Conservation (phyloP, 2,329 filamentous ascomycete species). For the Cylindrodendrum hubeiense region DNA sequence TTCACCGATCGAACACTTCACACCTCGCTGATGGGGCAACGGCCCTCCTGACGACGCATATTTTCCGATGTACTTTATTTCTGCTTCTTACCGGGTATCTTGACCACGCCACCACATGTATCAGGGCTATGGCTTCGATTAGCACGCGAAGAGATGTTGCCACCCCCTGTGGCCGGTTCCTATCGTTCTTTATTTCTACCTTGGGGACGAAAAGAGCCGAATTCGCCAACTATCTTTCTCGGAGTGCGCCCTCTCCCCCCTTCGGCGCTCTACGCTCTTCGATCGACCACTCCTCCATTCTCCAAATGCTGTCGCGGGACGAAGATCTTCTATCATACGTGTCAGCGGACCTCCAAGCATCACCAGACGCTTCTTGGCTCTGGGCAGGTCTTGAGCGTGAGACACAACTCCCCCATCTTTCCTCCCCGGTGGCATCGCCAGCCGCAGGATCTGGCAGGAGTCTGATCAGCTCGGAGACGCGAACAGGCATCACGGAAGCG, state of each 20-base stretch:
- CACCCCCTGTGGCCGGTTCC: slow-evolving; percentile 81
- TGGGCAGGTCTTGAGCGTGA: slow-evolving; percentile 76
- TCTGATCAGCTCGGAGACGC: slow-evolving; percentile 59
- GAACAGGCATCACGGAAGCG: slow-evolving; percentile 66
- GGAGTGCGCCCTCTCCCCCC: slow-evolving; percentile 48
- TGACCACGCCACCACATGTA: slow-evolving; percentile 77
- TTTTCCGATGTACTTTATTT: slow-evolving; percentile 89
- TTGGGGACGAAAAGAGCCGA: slow-evolving; percentile 69
- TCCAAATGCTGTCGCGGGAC: slow-evolving; percentile 65
- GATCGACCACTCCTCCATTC: slow-evolving; percentile 47
- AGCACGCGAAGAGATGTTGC: slow-evolving; percentile 80
- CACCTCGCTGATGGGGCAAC: slow-evolving; percentile 75
- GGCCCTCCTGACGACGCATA: slow-evolving; percentile 81
- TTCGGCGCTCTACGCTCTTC: slow-evolving; percentile 47
- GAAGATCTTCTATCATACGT: slow-evolving; percentile 91
- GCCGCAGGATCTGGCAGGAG: slow-evolving; percentile 49
- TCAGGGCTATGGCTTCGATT: slow-evolving; percentile 78
- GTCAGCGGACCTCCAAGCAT: slow-evolving; percentile 87
- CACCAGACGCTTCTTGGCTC: slow-evolving; percentile 83
- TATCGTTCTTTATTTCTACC: slow-evolving; percentile 82
- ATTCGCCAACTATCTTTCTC: slow-evolving; percentile 54
- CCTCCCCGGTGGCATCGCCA: slow-evolving; percentile 27
- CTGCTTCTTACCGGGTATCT: slow-evolving; percentile 81
- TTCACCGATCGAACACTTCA: slow-evolving; percentile 73
- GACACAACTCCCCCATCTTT: slow-evolving; percentile 45